phyloP scores from a whole-genome alignment of 345 rosid species.

The Capsella bursapastoris region DNA sequence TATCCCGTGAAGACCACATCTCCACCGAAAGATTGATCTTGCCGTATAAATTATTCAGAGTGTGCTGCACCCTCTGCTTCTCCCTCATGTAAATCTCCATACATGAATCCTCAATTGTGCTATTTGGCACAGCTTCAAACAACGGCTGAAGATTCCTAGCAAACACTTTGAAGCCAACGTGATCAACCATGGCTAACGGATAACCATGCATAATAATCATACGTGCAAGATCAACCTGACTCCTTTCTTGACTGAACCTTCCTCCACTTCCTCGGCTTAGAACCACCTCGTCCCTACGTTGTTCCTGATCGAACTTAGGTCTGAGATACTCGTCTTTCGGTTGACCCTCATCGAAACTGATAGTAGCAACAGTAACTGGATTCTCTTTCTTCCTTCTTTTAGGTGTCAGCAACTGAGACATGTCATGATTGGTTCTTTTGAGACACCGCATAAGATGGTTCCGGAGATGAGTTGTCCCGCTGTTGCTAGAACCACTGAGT shows the following conservation, averaged over 20 bases:
- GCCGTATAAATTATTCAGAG: conserved; percentile 63
- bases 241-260: conserved; percentile 81
- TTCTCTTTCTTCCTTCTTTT: conserved; percentile 83
- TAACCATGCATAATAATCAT: conserved; percentile 89
- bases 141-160: conserved; percentile 91
- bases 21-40: conserved; percentile 78
- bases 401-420: conserved; percentile 79
- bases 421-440: conserved; percentile 82
- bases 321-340: conserved; percentile 72
- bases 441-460: conserved; percentile 93
- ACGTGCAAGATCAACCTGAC: conserved; percentile 82
- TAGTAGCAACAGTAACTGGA: conserved; percentile 52
- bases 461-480: conserved; percentile 92
- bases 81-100: conserved; percentile 75
- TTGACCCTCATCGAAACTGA: conserved; percentile 70
- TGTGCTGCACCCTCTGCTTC: conserved; percentile 73
- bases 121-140: conserved; percentile 69
- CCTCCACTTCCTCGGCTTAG: conserved; percentile 64
- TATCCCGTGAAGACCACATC: conserved; percentile 76
- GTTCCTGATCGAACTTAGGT: conserved; percentile 79
- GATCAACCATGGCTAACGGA: conserved; percentile 84
- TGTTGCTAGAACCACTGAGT: conserved; percentile 95
- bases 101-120: conserved; percentile 66
- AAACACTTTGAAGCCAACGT: conserved; percentile 87
- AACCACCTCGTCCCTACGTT: conserved; percentile 66